Evolutionary conservation across 345 rosid genomes (phyloP).

Genomic region (Bruguiera sexangula): DNA sequence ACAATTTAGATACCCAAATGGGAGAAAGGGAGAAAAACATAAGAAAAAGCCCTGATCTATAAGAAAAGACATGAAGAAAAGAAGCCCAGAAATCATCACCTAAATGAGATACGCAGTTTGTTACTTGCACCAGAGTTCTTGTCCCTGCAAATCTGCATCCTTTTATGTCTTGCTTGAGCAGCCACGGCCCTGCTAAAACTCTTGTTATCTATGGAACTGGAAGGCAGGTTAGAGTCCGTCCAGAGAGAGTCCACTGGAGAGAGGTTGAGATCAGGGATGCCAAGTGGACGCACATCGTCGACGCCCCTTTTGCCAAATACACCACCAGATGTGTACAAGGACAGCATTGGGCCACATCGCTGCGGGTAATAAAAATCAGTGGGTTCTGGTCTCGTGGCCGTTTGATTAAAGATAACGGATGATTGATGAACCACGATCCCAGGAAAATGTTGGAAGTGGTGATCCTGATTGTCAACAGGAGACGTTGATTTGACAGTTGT

Average conservation of each 20-base stretch:
- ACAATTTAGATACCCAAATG: conserved; percentile 1
- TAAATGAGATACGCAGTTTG: conserved; percentile 9
- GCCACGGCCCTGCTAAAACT: conserved; percentile 19
- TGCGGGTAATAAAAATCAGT: neutral
- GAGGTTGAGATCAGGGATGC: conserved; percentile 31
- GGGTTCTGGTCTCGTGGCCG: conserved; percentile 3
- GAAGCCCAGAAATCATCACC: conserved; percentile 16
- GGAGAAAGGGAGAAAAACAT: neutral
- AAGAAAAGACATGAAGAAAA: no score
- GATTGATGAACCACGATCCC: neutral
- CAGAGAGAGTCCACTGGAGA: conserved; percentile 2
- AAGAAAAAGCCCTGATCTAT: neutral
- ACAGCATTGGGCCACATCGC: neutral
- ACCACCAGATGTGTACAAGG: neutral
- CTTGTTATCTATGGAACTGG: neutral
- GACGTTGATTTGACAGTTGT: neutral
- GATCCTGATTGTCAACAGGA: neutral
- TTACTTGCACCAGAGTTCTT: conserved; percentile 13
- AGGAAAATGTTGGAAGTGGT: neutral
- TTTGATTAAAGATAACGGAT: conserved; percentile 7
- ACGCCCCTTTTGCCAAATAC: neutral
- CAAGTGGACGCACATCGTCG: conserved; percentile 5
- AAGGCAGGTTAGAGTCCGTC: conserved; percentile 3
- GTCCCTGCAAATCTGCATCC: conserved; percentile 29
- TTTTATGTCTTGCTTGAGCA: conserved; percentile 36